Evolutionary conservation across 2,329 filamentous ascomycete genomes (phyloP).

Genomic region (Ceratocystis ficicola): DNA sequence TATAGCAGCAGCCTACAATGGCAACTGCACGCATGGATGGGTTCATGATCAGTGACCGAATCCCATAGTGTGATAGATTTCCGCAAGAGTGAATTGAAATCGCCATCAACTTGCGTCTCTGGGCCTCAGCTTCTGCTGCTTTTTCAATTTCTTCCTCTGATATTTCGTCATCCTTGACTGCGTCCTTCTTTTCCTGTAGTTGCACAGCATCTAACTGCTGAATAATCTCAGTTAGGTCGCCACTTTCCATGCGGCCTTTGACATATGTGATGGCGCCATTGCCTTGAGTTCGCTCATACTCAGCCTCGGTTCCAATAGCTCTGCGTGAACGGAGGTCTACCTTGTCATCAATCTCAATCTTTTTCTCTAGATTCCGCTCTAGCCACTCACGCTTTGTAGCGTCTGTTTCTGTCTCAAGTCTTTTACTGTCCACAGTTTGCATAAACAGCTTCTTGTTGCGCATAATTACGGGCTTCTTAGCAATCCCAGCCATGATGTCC

Average conservation of each 20-base stretch:
- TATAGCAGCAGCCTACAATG: constrained; percentile 97
- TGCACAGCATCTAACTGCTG: constrained; percentile 39
- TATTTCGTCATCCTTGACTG: constrained; percentile 27
- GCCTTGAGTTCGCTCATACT: constrained; percentile 46
- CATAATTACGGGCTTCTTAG: constrained; percentile 58
- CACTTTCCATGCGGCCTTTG: constrained; percentile 59
- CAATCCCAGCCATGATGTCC: constrained; percentile 69
- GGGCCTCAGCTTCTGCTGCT: constrained; percentile 24
- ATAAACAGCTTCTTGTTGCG: constrained; percentile 73
- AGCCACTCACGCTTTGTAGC: constrained; percentile 28
- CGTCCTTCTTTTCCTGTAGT: constrained; percentile 18
- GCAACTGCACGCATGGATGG: constrained; percentile 77
- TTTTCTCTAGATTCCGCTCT: constrained; percentile 21
- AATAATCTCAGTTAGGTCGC: constrained; percentile 58
- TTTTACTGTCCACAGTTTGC: constrained; percentile 38
- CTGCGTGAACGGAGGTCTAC: constrained; percentile 38
- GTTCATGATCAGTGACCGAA: constrained; percentile 75
- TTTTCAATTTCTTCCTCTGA: constrained; percentile 19
- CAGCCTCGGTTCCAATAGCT: constrained; percentile 35
- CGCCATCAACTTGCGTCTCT: constrained; percentile 51
- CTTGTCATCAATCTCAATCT: constrained; percentile 26
- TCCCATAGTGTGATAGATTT: constrained; percentile 89
- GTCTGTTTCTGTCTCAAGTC: constrained; percentile 36
- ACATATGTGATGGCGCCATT: constrained; percentile 66
- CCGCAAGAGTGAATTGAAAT: constrained; percentile 95